These are phyloP conservation scores for Citrus sp. DNA, from an alignment of 345 rosid genomes.

Conservation along the genomic window DNA sequence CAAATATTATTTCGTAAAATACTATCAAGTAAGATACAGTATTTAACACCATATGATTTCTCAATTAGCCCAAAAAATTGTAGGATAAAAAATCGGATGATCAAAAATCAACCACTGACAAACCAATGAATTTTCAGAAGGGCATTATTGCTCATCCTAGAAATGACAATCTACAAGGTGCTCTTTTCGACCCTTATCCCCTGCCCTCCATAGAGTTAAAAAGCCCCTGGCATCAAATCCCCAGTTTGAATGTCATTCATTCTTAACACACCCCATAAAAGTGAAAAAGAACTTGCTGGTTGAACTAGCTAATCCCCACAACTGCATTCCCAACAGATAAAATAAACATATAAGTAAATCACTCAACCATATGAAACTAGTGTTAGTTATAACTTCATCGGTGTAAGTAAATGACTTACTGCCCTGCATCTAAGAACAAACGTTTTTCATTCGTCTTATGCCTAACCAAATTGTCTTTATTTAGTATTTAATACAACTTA, in stretches of 20 bases:
- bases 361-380: neutral
- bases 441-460: neutral
- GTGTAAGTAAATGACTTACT: neutral
- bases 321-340: neutral
- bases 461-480: neutral
- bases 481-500: neutral
- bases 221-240: neutral
- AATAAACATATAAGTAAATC: neutral
- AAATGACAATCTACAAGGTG: neutral
- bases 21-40: too few relatives aligned
- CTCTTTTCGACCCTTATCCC: neutral
- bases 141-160: neutral
- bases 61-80: too few relatives aligned
- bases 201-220: neutral
- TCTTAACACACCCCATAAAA: neutral
- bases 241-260: neutral
- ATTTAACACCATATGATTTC: too few relatives aligned
- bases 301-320: neutral
- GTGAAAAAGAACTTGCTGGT: neutral
- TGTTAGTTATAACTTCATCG: neutral
- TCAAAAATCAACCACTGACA: neutral
- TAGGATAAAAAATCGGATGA: neutral
- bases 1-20: neutral
- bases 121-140: neutral
- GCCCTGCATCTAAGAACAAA: neutral